phyloP scores from a whole-genome alignment of 1,284 basidiomycete species.

The Pterulicium gracile region DNA sequence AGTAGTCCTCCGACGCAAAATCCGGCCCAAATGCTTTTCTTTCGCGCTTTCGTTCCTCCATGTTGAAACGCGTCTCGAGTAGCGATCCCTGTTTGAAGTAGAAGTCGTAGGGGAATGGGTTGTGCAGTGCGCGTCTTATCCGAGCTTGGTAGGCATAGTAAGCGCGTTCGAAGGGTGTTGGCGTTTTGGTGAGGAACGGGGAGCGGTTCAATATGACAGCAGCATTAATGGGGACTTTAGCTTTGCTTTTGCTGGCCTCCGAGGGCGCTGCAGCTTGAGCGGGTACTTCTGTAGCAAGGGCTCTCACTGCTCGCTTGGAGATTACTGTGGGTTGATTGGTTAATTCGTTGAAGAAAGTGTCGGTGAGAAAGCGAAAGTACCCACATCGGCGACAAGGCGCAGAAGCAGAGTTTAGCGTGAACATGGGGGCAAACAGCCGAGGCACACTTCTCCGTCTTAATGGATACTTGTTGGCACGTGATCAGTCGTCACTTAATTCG shows the following conservation, averaged over 20 bases:
- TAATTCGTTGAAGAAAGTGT: too few relatives aligned
- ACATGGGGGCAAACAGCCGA: neutral
- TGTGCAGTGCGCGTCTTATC: constrained; percentile 77
- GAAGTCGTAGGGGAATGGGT: constrained; percentile 84
- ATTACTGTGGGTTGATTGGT: neutral
- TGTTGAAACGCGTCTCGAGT: constrained; percentile 72
- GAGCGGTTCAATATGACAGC: constrained; percentile 77
- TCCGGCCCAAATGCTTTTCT: constrained; percentile 56
- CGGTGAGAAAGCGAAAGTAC: neutral
- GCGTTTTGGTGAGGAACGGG: constrained; percentile 73
- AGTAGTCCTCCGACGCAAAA: constrained; percentile 33
- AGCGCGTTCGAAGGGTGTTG: constrained; percentile 70
- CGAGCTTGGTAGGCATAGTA: constrained; percentile 83
- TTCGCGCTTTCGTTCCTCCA: constrained; percentile 65
- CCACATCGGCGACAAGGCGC: constrained; percentile 2
- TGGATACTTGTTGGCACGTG: neutral
- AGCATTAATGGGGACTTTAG: constrained; percentile 28
- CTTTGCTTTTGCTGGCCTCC: constrained; percentile 7
- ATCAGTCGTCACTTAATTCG: constrained; percentile 10
- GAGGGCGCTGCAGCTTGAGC: constrained; percentile 2
- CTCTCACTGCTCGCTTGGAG: neutral
- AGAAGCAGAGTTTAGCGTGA: constrained; percentile 3
- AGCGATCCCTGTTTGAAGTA: constrained; percentile 94
- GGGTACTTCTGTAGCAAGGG: constrained; percentile 9
- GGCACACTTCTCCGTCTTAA: constrained; percentile 7